A percentile compares a stretch with the other conserved stretches of the same genome.
Evolutionary conservation across 306 rosid genomes (phyloP).

Genomic region (Mimosa pudica): DNA sequence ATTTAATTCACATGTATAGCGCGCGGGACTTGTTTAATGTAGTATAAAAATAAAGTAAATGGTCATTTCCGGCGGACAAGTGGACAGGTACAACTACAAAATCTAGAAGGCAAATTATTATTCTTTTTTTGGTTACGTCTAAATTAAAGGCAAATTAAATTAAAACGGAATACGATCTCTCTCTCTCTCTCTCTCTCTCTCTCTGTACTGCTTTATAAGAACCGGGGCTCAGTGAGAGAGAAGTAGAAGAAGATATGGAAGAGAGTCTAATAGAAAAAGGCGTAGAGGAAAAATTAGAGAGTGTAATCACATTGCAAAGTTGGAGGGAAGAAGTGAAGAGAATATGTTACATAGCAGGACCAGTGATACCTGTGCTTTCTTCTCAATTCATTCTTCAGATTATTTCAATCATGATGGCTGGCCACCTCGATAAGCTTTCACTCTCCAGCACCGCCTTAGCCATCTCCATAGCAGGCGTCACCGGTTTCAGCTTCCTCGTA

Average conservation of each 20-base stretch:
- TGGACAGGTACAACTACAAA: too few species aligned
- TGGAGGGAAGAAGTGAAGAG: slow-evolving; percentile 50
- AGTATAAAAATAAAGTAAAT: too few species aligned
- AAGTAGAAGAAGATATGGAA: slow-evolving; percentile 30
- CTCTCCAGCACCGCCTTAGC: slow-evolving; percentile 60
- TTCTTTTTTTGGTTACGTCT: too few species aligned
- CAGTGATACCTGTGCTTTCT: slow-evolving; percentile 46
- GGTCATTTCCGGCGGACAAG: too few species aligned
- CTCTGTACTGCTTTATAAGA: too few species aligned
- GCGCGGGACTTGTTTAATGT: too few species aligned
- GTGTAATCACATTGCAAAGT: slow-evolving; percentile 31
- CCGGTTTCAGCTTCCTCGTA: slow-evolving; percentile 64
- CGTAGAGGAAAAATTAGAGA: background rate
- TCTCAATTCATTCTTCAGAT: slow-evolving; percentile 56
- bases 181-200: too few species aligned
- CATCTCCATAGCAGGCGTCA: slow-evolving; percentile 47
- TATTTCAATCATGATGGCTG: slow-evolving; percentile 59
- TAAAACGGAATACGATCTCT: too few species aligned
- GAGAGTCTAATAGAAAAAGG: slow-evolving; percentile 33
- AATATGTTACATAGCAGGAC: slow-evolving; percentile 50
- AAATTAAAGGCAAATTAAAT: too few species aligned
- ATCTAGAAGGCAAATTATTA: too few species aligned
- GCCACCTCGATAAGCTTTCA: slow-evolving; percentile 56
- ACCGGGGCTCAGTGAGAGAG: background rate
- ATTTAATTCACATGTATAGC: too few species aligned